Evolutionary conservation across 2,329 filamentous ascomycete genomes (phyloP).

Genomic region (Epichloe bromicola): DNA sequence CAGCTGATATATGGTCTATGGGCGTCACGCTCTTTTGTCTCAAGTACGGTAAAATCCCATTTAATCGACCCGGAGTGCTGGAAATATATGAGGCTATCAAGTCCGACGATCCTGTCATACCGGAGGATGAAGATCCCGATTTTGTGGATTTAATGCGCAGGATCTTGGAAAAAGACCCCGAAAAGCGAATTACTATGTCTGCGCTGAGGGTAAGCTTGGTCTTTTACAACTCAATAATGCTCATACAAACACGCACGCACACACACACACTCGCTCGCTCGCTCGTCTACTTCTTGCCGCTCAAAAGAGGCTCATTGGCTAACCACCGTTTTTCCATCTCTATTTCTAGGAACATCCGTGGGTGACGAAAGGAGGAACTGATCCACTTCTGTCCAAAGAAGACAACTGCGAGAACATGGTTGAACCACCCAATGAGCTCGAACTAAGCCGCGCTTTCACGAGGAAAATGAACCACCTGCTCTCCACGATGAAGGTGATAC

Average conservation of each 20-base stretch:
- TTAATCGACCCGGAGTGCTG: slow-evolving; percentile 63
- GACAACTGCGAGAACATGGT: slow-evolving; percentile 78
- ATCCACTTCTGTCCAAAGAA: slow-evolving; percentile 64
- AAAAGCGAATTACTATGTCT: slow-evolving; percentile 69
- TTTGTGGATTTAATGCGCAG: slow-evolving; percentile 63
- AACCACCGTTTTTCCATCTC: neutral
- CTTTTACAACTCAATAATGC: neutral
- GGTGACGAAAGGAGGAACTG: slow-evolving; percentile 72
- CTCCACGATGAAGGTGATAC: slow-evolving; percentile 82
- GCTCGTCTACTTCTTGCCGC: no score
- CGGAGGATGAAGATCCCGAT: slow-evolving; percentile 47
- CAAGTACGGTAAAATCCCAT: slow-evolving; percentile 77
- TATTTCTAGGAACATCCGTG: slow-evolving; percentile 65
- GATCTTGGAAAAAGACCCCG: slow-evolving; percentile 74
- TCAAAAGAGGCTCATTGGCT: neutral
- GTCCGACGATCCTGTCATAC: slow-evolving; percentile 49
- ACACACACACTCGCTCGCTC: neutral
- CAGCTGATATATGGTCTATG: slow-evolving; percentile 98
- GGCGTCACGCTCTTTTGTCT: slow-evolving; percentile 89
- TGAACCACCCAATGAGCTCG: slow-evolving; percentile 75
- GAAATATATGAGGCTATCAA: slow-evolving; percentile 87
- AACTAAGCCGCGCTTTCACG: slow-evolving; percentile 84
- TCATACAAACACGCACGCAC: neutral
- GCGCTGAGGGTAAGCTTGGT: slow-evolving; percentile 57
- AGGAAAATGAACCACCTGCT: slow-evolving; percentile 77